Evolutionary conservation across 164 flowering plant genomes (phyloP).

Genomic region (Nymphaea thermarum): DNA sequence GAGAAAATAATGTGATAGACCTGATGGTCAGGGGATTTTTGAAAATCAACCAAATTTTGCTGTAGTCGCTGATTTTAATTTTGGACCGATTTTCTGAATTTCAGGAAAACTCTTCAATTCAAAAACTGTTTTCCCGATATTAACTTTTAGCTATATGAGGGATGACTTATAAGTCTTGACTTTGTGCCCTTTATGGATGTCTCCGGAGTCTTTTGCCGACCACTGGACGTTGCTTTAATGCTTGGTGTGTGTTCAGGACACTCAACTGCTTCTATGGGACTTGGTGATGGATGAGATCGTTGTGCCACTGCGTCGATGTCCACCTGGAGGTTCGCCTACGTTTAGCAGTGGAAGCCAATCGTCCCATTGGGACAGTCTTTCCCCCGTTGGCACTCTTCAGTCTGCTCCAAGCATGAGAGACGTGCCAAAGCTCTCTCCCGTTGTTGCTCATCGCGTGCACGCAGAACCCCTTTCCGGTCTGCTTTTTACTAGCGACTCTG

Average conservation of each 20-base stretch:
- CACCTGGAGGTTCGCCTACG: conserved; percentile 91
- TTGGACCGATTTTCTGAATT: too few relatives aligned
- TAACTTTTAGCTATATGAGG: too few relatives aligned
- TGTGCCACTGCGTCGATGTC: conserved; percentile 71
- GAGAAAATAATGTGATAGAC: too few relatives aligned
- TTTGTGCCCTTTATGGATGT: too few relatives aligned
- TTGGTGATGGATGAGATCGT: conserved; percentile 90
- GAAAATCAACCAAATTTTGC: too few relatives aligned
- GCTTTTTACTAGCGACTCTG: conserved; percentile 72
- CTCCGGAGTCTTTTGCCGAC: too few relatives aligned
- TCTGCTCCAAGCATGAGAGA: conserved; percentile 93
- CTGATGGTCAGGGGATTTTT: too few relatives aligned
- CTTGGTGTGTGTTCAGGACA: conserved; percentile 43
- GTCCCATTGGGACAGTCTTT: conserved; percentile 69
- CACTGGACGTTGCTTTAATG: background rate
- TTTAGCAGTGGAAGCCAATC: conserved; percentile 81
- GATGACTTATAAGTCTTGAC: too few relatives aligned
- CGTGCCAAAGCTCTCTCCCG: conserved; percentile 87
- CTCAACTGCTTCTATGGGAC: conserved; percentile 92
- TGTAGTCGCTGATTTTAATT: too few relatives aligned
- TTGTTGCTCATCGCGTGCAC: conserved; percentile 85
- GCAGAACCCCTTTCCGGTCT: conserved; percentile 88
- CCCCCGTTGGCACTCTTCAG: conserved; percentile 72
- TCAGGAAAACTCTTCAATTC: too few relatives aligned
- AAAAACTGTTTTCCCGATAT: too few relatives aligned